A percentile compares a stretch with the other conserved stretches of the same genome.
Evolutionary conservation across 2,329 filamentous ascomycete genomes (phyloP).

Genomic region (Lecanicillium sp.): DNA sequence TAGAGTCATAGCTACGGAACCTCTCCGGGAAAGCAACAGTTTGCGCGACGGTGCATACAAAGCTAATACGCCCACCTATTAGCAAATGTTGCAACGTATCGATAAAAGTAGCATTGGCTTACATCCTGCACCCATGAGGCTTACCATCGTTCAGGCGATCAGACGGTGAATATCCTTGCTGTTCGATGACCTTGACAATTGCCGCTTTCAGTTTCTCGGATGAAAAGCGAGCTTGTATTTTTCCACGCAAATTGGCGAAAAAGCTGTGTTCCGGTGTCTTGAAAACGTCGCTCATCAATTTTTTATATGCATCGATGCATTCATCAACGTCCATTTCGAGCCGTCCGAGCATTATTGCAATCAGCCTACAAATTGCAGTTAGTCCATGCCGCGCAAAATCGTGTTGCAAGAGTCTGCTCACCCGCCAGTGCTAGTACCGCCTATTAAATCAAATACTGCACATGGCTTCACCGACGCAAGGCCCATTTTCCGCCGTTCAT

Average conservation of each 20-base stretch:
- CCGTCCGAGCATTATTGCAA: slow-evolving; percentile 35
- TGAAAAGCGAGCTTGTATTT: not conserved
- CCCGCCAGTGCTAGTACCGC: slow-evolving; percentile 22
- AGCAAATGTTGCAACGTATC: no score
- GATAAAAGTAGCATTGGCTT: no score
- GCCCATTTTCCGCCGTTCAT: slow-evolving; percentile 1
- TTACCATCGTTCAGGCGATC: slow-evolving; percentile 12
- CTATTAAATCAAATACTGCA: slow-evolving; percentile 30
- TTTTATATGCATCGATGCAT: slow-evolving; percentile 21
- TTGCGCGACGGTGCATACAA: slow-evolving; percentile 10
- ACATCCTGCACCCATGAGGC: slow-evolving; percentile 2
- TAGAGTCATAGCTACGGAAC: slow-evolving; percentile 8
- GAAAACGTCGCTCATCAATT: slow-evolving; percentile 5
- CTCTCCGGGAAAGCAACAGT: slow-evolving; percentile 4
- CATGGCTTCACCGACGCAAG: slow-evolving; percentile 20
- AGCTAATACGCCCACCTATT: slow-evolving; percentile 15
- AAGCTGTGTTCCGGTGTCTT: slow-evolving; percentile 8
- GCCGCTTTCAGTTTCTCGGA: slow-evolving; percentile 2
- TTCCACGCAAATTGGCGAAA: slow-evolving; percentile 1
- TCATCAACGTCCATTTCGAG: slow-evolving; percentile 28
- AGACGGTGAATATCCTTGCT: slow-evolving; percentile 14
- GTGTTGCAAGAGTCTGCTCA: not conserved
- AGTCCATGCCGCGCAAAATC: slow-evolving; percentile 1
- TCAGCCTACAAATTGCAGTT: slow-evolving; percentile 17
- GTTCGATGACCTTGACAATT: slow-evolving; percentile 7